Percentiles rank a stretch among this genome's conserved stretches.
These are phyloP conservation scores for Vanderwaltozyma yarrowii DNA, from an alignment of 805 yeast genomes.

Conservation along the genomic window DNA sequence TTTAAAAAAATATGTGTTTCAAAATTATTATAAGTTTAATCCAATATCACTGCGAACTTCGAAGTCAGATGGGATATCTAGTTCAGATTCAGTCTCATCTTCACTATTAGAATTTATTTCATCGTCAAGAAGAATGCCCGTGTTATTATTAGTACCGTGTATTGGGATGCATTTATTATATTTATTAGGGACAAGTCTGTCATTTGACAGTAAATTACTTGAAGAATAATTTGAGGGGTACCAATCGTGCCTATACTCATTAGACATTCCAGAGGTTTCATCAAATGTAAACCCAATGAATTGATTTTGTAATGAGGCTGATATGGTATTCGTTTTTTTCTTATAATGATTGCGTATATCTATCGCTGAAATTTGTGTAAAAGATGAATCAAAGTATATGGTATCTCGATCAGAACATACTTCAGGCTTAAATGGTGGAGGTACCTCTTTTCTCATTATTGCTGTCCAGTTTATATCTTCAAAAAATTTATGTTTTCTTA, in stretches of 20 bases:
- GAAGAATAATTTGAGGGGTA: background rate
- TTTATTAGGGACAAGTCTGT: background rate
- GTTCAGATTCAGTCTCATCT: background rate
- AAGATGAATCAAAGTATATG: constrained; percentile 94
- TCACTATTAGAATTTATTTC: background rate
- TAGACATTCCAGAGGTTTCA: constrained; percentile 48
- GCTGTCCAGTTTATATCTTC: constrained; percentile 84
- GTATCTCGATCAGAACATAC: constrained; percentile 85
- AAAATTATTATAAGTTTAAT: background rate
- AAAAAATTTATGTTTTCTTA: constrained; percentile 86
- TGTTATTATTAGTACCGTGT: background rate
- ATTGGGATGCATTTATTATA: too few relatives aligned
- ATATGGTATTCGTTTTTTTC: constrained; percentile 45
- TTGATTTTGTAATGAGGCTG: constrained; percentile 88
- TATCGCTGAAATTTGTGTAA: constrained; percentile 83
- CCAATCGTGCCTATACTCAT: background rate
- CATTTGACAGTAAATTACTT: too few relatives aligned
- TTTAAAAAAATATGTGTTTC: too few relatives aligned
- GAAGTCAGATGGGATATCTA: background rate
- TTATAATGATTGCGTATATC: constrained; percentile 40
- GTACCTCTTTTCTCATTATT: constrained; percentile 65
- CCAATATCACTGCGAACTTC: background rate
- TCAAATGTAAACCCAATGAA: constrained; percentile 93
- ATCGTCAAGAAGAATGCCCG: background rate
- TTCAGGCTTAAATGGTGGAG: constrained; percentile 97